Evolutionary conservation across 129 eudicot species (phyloP), one percentile per base, ranked within the genome.

Genomic region (Escallonia herrerae): DNA sequence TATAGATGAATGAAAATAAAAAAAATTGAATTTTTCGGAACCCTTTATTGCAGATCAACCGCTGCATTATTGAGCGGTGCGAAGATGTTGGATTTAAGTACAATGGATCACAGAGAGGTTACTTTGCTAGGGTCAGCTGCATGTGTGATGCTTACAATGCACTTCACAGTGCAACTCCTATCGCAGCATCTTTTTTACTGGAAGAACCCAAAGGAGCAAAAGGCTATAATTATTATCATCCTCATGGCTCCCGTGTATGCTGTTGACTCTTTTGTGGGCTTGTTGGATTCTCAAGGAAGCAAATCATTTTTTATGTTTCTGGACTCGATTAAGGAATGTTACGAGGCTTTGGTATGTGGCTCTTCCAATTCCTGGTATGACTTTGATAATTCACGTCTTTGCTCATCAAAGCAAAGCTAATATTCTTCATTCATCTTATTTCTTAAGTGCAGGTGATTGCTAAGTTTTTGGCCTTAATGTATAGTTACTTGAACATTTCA

Each of bases 161-260:
- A 86, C 74, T 88, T 82, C 71, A 74, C 96, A 9, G 72, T 79
- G 50, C 95, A 89, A 60, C 96, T 93, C 59, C 58, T 84, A 56
- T 86, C 96, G 15, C 99, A 93, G 10, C 99, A 93, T 84, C 71
- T 84, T 13, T 93, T 83, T 70, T 89, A 83, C 80, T 93, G 99
- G 99, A 93, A 93, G 66, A 85, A 83, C 44, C 95, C 99, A 4
- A 83, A 83, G 80, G 91, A 93, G 84, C 99, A 93, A 65, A 83
- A 69, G 70, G 86, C 96, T 44, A 93, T 93, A 55, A 10, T 89
- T 45, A 65, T 89, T 1, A 89, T 93, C 58, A 69, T 89, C 64
- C 79, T 83, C 37, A 74, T 82, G 89, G 91, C 96, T 51, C 96
- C 99, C 6, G 37, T 93, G 58, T 89, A 66, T 70, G 95, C 99